phyloP scores from a whole-genome alignment of 2,329 filamentous ascomycete species.

The Apiospora phragmitis region DNA sequence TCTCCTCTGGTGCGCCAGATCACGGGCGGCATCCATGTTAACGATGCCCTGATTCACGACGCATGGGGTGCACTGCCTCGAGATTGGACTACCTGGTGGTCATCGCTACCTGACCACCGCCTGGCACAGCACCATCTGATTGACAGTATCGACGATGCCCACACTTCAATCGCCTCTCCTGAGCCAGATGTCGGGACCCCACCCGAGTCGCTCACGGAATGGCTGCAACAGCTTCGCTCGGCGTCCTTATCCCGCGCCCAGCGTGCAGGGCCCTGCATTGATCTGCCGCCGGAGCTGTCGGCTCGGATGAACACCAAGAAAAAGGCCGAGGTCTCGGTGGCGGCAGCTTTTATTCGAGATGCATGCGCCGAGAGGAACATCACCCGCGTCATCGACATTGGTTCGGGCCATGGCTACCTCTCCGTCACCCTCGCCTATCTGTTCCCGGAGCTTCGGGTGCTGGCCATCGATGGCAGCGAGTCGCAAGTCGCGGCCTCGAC shows the following conservation, averaged over 20 bases:
- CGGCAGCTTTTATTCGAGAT: slow-evolving; percentile 26
- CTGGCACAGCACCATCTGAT: slow-evolving; percentile 32
- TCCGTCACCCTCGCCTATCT: slow-evolving; percentile 30
- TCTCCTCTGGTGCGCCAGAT: slow-evolving; percentile 32
- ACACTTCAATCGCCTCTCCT: too few species aligned
- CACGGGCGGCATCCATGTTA: slow-evolving; percentile 36
- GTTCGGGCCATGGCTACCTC: slow-evolving; percentile 32
- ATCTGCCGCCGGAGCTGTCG: slow-evolving; percentile 23
- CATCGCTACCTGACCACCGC: slow-evolving; percentile 28
- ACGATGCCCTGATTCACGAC: slow-evolving; percentile 32
- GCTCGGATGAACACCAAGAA: slow-evolving; percentile 34
- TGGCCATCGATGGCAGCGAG: slow-evolving; percentile 34
- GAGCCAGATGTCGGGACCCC: neutral
- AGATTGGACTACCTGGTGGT: slow-evolving; percentile 34
- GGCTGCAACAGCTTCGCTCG: slow-evolving; percentile 24
- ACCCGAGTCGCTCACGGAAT: slow-evolving; percentile 24
- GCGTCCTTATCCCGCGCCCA: slow-evolving; percentile 27
- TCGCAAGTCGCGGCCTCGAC: slow-evolving; percentile 30
- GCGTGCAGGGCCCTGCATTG: slow-evolving; percentile 16
- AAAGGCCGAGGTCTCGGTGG: slow-evolving; percentile 29
- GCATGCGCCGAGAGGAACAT: slow-evolving; percentile 26
- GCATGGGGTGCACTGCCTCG: slow-evolving; percentile 30
- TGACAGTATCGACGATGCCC: slow-evolving; percentile 25
- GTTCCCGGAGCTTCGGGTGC: slow-evolving; percentile 26
- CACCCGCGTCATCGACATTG: slow-evolving; percentile 26